These are phyloP conservation scores for Quercus tomentella DNA, from an alignment of 331 rosid species.

Conservation along the genomic window DNA sequence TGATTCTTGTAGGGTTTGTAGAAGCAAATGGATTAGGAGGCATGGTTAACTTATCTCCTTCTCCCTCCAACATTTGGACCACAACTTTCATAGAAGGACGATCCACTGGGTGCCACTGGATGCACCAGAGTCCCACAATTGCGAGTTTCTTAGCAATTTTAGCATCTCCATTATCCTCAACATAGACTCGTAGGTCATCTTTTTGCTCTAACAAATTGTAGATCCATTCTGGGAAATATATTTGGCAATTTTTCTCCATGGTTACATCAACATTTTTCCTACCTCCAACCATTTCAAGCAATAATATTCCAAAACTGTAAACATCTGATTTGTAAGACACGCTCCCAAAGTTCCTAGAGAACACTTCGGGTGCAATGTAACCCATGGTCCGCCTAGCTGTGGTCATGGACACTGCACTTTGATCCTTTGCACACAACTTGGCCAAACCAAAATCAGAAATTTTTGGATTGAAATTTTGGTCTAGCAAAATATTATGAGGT, in stretches of 20 bases:
- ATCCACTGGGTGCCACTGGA: not conserved
- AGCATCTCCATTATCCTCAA: not conserved
- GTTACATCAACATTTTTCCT: not conserved
- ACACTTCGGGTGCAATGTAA: slow-evolving; percentile 11
- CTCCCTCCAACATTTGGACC: slow-evolving; percentile 7
- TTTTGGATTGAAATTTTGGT: not conserved
- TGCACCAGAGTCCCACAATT: not conserved
- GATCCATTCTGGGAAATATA: not conserved
- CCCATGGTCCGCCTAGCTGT: slow-evolving; percentile 28
- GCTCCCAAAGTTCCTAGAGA: slow-evolving; percentile 16
- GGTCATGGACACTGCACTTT: slow-evolving; percentile 16
- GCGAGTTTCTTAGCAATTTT: not conserved
- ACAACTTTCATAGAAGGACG: not conserved
- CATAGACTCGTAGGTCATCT: not conserved
- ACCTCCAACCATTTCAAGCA: not conserved
- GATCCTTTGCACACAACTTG: slow-evolving; percentile 19
- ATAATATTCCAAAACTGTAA: not conserved
- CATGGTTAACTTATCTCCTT: not conserved
- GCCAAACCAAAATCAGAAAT: slow-evolving; percentile 41
- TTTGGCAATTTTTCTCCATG: not conserved
- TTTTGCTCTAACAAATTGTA: not conserved
- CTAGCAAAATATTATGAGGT: too few relatives aligned
- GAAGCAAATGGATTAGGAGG: slow-evolving; percentile 5
- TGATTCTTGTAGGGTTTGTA: not conserved
- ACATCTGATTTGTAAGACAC: not conserved